Conservation (phyloP, 177 flowering plant species). For the Telopea speciosissima region DNA sequence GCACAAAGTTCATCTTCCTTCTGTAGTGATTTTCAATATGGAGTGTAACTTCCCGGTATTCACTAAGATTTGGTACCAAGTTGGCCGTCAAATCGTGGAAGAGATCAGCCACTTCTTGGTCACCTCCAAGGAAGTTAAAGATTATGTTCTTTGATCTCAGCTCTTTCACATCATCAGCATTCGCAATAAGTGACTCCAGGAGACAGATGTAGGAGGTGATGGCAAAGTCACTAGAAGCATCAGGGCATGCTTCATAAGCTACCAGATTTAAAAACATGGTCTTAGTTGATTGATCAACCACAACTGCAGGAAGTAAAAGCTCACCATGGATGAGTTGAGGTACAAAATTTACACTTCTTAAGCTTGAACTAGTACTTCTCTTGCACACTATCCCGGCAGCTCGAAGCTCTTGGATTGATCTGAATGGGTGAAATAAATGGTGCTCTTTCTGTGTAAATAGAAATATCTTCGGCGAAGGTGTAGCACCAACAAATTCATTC, state of each 20-base stretch:
- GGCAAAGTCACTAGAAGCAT: background rate
- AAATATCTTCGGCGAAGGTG: background rate
- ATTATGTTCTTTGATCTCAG: background rate
- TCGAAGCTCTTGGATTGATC: slow-evolving; percentile 9
- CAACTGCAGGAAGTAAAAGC: slow-evolving; percentile 10
- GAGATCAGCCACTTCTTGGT: slow-evolving; percentile 4
- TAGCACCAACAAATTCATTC: background rate
- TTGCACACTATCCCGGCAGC: slow-evolving; percentile 5
- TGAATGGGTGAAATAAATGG: background rate
- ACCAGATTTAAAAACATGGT: slow-evolving; percentile 7
- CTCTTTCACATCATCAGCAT: slow-evolving; percentile 6
- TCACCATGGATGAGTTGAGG: slow-evolving; percentile 1
- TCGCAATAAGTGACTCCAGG: slow-evolving; percentile 6
- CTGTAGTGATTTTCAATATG: background rate
- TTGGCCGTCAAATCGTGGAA: background rate
- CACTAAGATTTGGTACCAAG: background rate
- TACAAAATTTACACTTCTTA: background rate
- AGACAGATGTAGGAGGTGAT: slow-evolving; percentile 6
- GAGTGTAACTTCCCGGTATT: background rate
- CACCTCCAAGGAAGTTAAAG: background rate
- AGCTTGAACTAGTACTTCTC: background rate
- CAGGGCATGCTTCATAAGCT: slow-evolving; percentile 4
- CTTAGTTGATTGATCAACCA: slow-evolving; percentile 2
- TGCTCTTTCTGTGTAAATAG: background rate
- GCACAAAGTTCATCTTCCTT: no score